Conservation (phyloP, 2,329 filamentous ascomycete species). For the Diaporthe citriasiana region DNA sequence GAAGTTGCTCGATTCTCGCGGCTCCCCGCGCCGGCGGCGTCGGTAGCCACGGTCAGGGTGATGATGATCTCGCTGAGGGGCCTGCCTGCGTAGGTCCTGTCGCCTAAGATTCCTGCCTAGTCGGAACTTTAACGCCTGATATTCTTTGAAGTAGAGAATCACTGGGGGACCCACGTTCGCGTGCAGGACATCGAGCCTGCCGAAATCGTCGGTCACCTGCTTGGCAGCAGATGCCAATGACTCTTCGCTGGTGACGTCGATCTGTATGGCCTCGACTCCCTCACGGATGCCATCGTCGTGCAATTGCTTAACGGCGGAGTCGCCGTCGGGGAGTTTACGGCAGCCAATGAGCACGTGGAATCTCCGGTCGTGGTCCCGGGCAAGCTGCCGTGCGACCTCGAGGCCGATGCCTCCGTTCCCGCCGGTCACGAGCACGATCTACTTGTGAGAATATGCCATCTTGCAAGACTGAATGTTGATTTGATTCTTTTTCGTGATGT, state of each 20-base stretch:
- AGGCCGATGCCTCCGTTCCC: constrained; percentile 20
- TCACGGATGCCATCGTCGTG: neutral
- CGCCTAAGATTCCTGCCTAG: constrained; percentile 15
- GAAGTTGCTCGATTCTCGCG: constrained; percentile 25
- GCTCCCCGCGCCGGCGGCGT: constrained; percentile 22
- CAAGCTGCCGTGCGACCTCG: constrained; percentile 4
- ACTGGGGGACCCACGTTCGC: neutral
- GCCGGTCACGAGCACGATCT: constrained; percentile 23
- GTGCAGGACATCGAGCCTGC: constrained; percentile 23
- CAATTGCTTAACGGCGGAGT: neutral
- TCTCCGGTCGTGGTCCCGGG: constrained; percentile 7
- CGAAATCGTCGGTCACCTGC: constrained; percentile 6
- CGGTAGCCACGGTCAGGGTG: constrained; percentile 11
- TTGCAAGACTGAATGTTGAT: neutral
- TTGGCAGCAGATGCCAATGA: constrained; percentile 7
- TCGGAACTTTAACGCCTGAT: neutral
- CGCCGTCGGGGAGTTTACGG: neutral
- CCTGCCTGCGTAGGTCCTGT: neutral
- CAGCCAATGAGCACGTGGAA: constrained; percentile 26
- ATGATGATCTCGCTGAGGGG: constrained; percentile 22
- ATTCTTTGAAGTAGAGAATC: neutral
- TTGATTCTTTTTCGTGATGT: neutral
- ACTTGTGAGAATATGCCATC: neutral
- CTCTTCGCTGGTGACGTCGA: constrained; percentile 29
- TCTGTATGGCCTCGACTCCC: constrained; percentile 10